A percentile compares a stretch with the other conserved stretches of the same genome.
Conservation (phyloP, 345 rosid genomes). For the Lepidium aucheri region DNA sequence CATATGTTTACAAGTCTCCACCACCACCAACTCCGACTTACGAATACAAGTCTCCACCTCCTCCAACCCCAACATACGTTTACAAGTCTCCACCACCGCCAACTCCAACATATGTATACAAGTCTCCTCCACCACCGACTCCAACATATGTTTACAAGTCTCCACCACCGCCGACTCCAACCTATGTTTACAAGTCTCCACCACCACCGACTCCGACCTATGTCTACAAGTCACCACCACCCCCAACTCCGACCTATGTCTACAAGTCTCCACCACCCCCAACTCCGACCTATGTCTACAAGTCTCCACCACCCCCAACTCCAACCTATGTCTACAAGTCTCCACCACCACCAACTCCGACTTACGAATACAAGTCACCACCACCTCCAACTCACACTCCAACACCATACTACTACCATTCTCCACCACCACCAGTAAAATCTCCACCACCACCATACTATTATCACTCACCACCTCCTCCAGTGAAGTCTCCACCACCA, state of each 20-base stretch:
- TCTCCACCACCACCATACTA: constrained; percentile 11
- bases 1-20: constrained; percentile 12
- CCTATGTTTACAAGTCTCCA: constrained; percentile 24
- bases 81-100: constrained; percentile 16
- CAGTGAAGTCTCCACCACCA: constrained; percentile 17
- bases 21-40: no score
- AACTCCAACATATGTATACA: background rate
- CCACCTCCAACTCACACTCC: constrained; percentile 26
- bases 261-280: constrained; percentile 5
- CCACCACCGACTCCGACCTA: constrained; percentile 11
- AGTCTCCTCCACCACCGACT: constrained; percentile 19
- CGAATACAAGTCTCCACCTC: no score
- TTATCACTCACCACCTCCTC: constrained; percentile 15
- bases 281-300: background rate
- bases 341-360: background rate
- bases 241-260: background rate
- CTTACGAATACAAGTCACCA: constrained; percentile 29
- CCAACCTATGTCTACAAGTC: background rate
- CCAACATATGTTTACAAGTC: constrained; percentile 20
- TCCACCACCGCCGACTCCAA: background rate
- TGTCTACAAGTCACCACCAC: constrained; percentile 12
- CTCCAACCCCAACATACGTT: background rate
- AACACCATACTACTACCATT: constrained; percentile 28
- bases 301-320: constrained; percentile 33
- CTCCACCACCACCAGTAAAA: constrained; percentile 20